Percentiles rank a stretch among this genome's conserved stretches.
Evolutionary conservation across 1,284 basidiomycete species (phyloP).

Genomic region (Vanrija sp.): DNA sequence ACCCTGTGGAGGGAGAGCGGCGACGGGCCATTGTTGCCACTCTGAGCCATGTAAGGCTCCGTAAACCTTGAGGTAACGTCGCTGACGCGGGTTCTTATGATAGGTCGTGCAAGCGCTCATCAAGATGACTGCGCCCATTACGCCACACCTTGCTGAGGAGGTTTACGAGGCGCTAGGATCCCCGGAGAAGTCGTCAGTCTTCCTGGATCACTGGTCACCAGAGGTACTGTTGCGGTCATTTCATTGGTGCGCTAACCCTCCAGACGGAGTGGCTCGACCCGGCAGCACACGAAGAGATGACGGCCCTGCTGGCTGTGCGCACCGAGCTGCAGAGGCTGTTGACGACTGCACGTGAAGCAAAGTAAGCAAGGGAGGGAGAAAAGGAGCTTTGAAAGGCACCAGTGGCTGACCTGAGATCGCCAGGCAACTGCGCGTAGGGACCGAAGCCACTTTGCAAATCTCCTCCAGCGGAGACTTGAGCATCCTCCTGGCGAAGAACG

Average conservation of each 20-base stretch:
- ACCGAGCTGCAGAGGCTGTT: too few species aligned
- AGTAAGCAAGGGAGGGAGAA: too few species aligned
- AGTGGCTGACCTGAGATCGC: too few species aligned
- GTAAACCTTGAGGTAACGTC: background rate
- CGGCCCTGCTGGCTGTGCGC: too few species aligned
- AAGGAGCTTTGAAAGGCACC: too few species aligned
- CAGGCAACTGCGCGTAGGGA: too few species aligned
- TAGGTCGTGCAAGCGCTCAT: constrained; percentile 69
- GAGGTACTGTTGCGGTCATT: constrained; percentile 52
- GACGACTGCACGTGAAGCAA: too few species aligned
- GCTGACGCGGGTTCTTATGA: constrained; percentile 30
- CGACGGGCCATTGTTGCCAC: constrained; percentile 68
- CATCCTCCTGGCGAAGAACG: too few species aligned
- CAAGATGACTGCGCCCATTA: constrained; percentile 75
- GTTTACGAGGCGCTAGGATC: constrained; percentile 55
- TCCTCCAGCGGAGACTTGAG: too few species aligned
- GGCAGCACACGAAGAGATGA: constrained; percentile 20
- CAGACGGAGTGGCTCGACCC: background rate
- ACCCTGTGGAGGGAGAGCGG: constrained; percentile 55
- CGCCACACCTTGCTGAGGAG: constrained; percentile 91
- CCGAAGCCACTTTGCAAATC: too few species aligned
- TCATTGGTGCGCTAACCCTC: background rate
- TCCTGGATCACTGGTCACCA: constrained; percentile 60
- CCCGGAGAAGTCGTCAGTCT: constrained; percentile 51
- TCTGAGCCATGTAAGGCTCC: constrained; percentile 60